Conservation (phyloP, 2,329 filamentous ascomycete genomes). For the Beauveria sp. region DNA sequence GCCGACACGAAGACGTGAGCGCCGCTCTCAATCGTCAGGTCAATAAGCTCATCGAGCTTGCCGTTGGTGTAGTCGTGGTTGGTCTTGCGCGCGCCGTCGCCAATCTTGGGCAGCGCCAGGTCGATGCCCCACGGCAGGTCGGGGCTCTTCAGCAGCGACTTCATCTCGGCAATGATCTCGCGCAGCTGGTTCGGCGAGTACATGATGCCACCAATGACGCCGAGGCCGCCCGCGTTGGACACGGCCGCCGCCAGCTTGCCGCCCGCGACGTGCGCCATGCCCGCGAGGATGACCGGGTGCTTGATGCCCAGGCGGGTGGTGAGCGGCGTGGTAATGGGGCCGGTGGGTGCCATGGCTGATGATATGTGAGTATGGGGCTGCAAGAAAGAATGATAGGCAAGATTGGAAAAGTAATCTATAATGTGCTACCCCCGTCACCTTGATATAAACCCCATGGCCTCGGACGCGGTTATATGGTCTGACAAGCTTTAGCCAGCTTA, state of each 20-base stretch:
- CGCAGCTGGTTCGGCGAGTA: conserved; percentile 70
- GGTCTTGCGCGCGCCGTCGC: conserved; percentile 74
- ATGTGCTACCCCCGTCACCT: background rate
- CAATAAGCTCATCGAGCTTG: conserved; percentile 78
- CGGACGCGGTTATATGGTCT: conserved; percentile 1
- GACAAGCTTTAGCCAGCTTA: background rate
- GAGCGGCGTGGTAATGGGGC: conserved; percentile 66
- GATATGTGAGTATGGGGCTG: background rate
- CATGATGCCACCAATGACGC: conserved; percentile 64
- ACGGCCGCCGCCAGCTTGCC: conserved; percentile 76
- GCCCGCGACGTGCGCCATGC: conserved; percentile 83
- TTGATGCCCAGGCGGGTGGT: conserved; percentile 72
- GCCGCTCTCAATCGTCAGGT: conserved; percentile 77
- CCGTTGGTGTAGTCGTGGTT: conserved; percentile 95
- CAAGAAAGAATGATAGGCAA: background rate
- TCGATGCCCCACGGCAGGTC: conserved; percentile 83
- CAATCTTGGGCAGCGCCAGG: conserved; percentile 83
- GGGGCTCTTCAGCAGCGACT: conserved; percentile 59
- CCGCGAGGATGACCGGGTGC: conserved; percentile 85
- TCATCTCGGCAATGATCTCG: conserved; percentile 78
- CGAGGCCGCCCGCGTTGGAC: conserved; percentile 80
- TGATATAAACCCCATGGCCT: background rate
- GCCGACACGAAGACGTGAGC: conserved; percentile 80
- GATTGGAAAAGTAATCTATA: background rate
- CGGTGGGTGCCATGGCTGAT: conserved; percentile 19